A percentile compares a stretch with the other conserved stretches of the same genome.
These are phyloP conservation scores for Aeschynomene evenia DNA, from an alignment of 306 rosid genomes.

Conservation along the genomic window DNA sequence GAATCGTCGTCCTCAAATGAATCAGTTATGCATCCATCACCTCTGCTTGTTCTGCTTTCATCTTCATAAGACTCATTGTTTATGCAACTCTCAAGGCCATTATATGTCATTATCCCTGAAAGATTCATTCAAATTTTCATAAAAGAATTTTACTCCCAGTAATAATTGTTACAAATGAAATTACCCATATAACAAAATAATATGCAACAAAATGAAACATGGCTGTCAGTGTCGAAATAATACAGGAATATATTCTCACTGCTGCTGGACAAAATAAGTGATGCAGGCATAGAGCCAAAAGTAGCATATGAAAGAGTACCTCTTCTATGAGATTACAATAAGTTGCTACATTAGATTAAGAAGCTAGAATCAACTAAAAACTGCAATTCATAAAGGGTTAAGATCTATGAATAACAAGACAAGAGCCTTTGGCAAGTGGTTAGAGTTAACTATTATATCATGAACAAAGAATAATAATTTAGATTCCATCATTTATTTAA, in stretches of 20 bases:
- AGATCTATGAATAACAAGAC: neutral
- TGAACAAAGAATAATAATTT: slow-evolving; percentile 20
- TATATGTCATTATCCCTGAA: slow-evolving; percentile 84
- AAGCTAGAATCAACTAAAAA: slow-evolving; percentile 10
- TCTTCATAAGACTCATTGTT: slow-evolving; percentile 64
- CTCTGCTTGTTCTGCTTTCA: slow-evolving; percentile 76
- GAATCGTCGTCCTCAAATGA: slow-evolving; percentile 70
- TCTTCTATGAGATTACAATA: neutral
- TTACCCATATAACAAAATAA: slow-evolving; percentile 10
- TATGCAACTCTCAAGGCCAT: slow-evolving; percentile 90
- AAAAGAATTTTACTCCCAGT: neutral
- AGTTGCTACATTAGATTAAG: neutral
- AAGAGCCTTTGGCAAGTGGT: neutral
- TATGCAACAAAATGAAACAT: neutral
- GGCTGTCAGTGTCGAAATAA: slow-evolving; percentile 34
- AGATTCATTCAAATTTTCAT: slow-evolving; percentile 18
- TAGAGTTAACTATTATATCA: slow-evolving; percentile 2
- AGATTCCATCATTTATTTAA: slow-evolving; percentile 27
- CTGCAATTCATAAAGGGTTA: neutral
- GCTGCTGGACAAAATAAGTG: slow-evolving; percentile 24
- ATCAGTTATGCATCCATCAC: slow-evolving; percentile 80
- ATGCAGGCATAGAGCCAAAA: slow-evolving; percentile 41
- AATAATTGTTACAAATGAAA: neutral
- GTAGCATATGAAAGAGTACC: slow-evolving; percentile 15
- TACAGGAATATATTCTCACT: slow-evolving; percentile 42